Evolutionary conservation across 2,329 filamentous ascomycete genomes (phyloP), one percentile per base, ranked within the genome.

Genomic region (Fusarium metavorans): DNA sequence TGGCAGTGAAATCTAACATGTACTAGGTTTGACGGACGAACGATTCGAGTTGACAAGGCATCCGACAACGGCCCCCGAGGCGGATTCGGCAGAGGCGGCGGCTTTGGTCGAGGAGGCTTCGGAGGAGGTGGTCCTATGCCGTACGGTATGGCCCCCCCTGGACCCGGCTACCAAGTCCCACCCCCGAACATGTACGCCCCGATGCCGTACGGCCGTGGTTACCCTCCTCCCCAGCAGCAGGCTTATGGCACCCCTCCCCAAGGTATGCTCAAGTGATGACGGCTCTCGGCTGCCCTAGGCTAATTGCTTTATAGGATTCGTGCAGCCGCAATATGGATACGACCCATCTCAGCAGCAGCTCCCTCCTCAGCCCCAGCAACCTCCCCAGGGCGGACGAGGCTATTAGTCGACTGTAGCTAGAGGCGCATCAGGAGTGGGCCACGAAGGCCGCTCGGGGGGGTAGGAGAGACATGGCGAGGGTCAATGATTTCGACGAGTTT

Each of bases 1-100:
- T 45, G 27, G 48, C 18, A 60, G 48, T 39, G 30, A 25, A 35
- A 60, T 62, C 74, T 79, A 68, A 78, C 35, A 56, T 32, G 6
- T 37, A 27, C 37, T 52, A 78, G 76, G 59, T 78, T 77, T 67
- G 72, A 74, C 54, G 72, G 72, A 20, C 72, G 72, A 60, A 74
- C 62, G 41, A 98, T 99, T 83, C 95, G 96, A 78, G 96, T 99
- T 76, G 96, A 98, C 86, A 97, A 95, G 85, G 97, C 95, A 72
- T 95, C 95, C 68, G 95, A 98, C 84, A 92, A 92, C 76, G 90
- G 91, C 56, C 87, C 91, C 56, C 89, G 91, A 67, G 83, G 85
- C 66, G 84, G 87, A 30, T 82, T 80, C 66, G 83, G 83, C 37
- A 81, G 83, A 66, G 80, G 82, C 63, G 82, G 84, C 50, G 83